A percentile compares a stretch with the other conserved stretches of the same genome.
Evolutionary conservation across 495 filamentous ascomycete species (phyloP).

Genomic region (Penicillium antarcticum): DNA sequence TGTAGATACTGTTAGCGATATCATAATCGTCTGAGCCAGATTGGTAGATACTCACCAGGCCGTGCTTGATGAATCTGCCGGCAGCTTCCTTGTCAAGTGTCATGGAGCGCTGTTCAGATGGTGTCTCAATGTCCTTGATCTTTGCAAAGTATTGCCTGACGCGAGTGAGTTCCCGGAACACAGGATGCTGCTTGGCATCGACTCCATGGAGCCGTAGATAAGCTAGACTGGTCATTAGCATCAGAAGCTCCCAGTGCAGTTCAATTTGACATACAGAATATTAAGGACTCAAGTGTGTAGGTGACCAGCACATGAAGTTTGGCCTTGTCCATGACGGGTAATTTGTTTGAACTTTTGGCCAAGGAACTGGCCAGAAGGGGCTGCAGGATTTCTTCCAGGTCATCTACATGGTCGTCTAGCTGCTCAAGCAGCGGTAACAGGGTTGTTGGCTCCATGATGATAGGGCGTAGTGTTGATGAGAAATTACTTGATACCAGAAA

Average conservation of each 20-base stretch:
- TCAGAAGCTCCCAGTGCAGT: neutral
- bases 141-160: constrained; percentile 93
- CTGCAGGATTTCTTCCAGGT: constrained; percentile 67
- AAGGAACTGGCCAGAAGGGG: constrained; percentile 64
- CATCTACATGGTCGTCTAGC: constrained; percentile 73
- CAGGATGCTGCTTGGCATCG: constrained; percentile 76
- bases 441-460: constrained; percentile 39
- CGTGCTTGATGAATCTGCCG: constrained; percentile 73
- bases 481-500: constrained; percentile 13
- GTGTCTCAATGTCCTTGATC: constrained; percentile 64
- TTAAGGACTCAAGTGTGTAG: constrained; percentile 86
- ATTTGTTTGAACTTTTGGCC: constrained; percentile 64
- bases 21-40: neutral
- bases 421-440: constrained; percentile 58
- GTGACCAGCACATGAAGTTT: constrained; percentile 81
- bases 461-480: constrained; percentile 6
- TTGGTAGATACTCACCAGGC: constrained; percentile 54
- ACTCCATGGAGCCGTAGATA: constrained; percentile 76
- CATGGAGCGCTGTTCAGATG: constrained; percentile 51
- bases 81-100: constrained; percentile 79
- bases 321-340: constrained; percentile 89
- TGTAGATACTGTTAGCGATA: constrained; percentile 20
- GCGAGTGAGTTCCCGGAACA: constrained; percentile 79
- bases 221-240: constrained; percentile 45
- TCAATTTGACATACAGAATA: constrained; percentile 66